Percentiles rank a stretch among this genome's conserved stretches.
phyloP scores from a whole-genome alignment of 1,139 yeast species.

The Yamadazyma membranifaciens region DNA sequence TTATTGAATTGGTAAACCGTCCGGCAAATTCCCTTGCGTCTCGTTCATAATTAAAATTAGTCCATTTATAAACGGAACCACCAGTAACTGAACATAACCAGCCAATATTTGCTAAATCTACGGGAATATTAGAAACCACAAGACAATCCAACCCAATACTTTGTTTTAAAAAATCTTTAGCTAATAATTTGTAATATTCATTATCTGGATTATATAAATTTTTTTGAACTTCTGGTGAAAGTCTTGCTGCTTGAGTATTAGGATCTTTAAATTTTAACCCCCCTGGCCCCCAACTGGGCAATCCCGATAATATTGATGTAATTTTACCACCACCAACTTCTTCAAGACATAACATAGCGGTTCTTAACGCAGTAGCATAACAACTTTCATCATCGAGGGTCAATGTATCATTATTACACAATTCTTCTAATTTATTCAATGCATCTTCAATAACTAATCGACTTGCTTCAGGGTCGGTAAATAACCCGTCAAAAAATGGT shows the following conservation, averaged over 20 bases:
- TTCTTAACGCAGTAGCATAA: conserved; percentile 75
- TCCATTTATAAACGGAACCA: conserved; percentile 66
- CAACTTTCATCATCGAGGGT: conserved; percentile 64
- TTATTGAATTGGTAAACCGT: conserved; percentile 52
- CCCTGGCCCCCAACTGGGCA: conserved; percentile 89
- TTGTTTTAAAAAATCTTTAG: conserved; percentile 52
- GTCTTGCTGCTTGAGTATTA: conserved; percentile 28
- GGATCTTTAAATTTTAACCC: conserved; percentile 56
- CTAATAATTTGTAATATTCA: conserved; percentile 61
- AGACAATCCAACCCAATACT: conserved; percentile 80
- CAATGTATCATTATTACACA: conserved; percentile 37
- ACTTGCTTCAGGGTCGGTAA: conserved; percentile 74
- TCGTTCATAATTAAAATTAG: conserved; percentile 63
- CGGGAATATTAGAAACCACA: conserved; percentile 61
- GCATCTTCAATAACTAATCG: conserved; percentile 65
- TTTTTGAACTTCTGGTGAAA: conserved; percentile 53
- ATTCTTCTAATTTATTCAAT: conserved; percentile 55
- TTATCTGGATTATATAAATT: conserved; percentile 56
- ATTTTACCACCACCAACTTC: conserved; percentile 79
- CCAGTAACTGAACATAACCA: conserved; percentile 69
- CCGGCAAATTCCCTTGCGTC: conserved; percentile 70
- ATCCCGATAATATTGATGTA: conserved; percentile 59
- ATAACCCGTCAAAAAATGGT: conserved; percentile 76
- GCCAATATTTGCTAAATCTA: conserved; percentile 76
- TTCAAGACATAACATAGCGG: conserved; percentile 65